Conservation (phyloP, 768 basidiomycete genomes). For the Leccinellum rugosiceps region DNA sequence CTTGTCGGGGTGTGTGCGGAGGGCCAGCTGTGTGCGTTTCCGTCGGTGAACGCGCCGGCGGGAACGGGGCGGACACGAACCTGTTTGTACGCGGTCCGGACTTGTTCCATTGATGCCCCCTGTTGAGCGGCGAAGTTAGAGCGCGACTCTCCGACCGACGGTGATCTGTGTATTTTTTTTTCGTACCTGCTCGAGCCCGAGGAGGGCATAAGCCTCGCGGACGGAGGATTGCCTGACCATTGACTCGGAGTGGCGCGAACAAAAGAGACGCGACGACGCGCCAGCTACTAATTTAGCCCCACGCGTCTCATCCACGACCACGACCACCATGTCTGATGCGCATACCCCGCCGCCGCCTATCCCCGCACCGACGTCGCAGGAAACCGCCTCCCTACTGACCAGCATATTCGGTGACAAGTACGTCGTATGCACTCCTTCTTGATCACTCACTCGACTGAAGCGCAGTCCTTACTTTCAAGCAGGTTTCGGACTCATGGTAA, state of each 20-base stretch:
- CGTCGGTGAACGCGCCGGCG: not conserved
- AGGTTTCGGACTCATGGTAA: constrained; percentile 95
- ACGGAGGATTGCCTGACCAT: constrained; percentile 39
- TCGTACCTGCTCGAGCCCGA: constrained; percentile 55
- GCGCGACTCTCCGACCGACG: not conserved
- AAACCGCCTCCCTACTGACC: constrained; percentile 32
- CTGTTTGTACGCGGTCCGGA: constrained; percentile 69
- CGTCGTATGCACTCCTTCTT: constrained; percentile 30
- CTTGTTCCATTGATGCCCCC: constrained; percentile 60
- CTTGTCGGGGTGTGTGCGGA: constrained; percentile 75
- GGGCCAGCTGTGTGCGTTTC: constrained; percentile 44
- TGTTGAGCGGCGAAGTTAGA: constrained; percentile 26
- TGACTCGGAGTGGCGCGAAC: constrained; percentile 7
- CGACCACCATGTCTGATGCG: constrained; percentile 9
- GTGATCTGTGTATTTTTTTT: not conserved
- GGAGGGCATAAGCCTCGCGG: constrained; percentile 37
- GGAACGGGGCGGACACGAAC: constrained; percentile 31
- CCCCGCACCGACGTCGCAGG: constrained; percentile 2
- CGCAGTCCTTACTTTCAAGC: constrained; percentile 95
- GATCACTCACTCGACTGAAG: constrained; percentile 34
- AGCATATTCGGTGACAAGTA: constrained; percentile 63
- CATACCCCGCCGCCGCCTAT: not conserved
- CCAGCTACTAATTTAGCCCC: constrained; percentile 14
- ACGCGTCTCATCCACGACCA: constrained; percentile 1
- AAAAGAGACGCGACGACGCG: constrained; percentile 30